phyloP scores from a whole-genome alignment of 495 filamentous ascomycete genomes.

The Endocarpon pusillum region DNA sequence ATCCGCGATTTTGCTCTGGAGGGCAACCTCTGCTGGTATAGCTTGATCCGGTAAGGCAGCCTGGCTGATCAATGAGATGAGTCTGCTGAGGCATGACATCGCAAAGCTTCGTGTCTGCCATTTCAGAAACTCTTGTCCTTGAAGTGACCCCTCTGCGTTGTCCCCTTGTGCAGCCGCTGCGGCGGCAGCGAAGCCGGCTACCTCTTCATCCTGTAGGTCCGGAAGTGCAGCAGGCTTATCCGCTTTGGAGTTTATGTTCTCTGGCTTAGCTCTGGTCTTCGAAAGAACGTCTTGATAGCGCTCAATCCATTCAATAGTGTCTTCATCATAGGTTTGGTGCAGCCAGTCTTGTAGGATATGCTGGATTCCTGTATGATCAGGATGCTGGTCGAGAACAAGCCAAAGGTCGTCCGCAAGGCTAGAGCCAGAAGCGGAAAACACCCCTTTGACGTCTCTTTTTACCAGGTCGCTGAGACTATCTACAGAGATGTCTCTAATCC shows the following conservation, averaged over 20 bases:
- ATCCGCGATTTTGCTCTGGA: slow-evolving; percentile 76
- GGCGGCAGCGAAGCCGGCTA: slow-evolving; percentile 75
- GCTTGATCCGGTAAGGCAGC: slow-evolving; percentile 52
- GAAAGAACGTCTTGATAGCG: slow-evolving; percentile 79
- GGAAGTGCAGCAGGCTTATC: slow-evolving; percentile 37
- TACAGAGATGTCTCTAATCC: slow-evolving; percentile 63
- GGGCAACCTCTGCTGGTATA: slow-evolving; percentile 49
- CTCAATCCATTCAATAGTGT: slow-evolving; percentile 69
- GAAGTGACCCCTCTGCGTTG: slow-evolving; percentile 34
- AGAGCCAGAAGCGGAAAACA: slow-evolving; percentile 52
- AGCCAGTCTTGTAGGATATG: slow-evolving; percentile 85
- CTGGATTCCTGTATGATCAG: slow-evolving; percentile 55
- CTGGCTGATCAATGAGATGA: slow-evolving; percentile 57
- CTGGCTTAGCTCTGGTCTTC: slow-evolving; percentile 47
- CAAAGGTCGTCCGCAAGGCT: slow-evolving; percentile 84
- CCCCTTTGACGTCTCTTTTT: slow-evolving; percentile 71
- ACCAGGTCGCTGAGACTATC: slow-evolving; percentile 87
- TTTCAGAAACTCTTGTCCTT: slow-evolving; percentile 71
- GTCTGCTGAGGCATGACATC: slow-evolving; percentile 76
- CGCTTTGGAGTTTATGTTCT: too few relatives aligned
- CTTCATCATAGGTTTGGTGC: slow-evolving; percentile 61
- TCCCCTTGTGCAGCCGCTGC: slow-evolving; percentile 48
- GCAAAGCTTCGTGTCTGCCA: slow-evolving; percentile 96
- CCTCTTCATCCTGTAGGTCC: slow-evolving; percentile 89
- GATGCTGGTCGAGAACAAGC: slow-evolving; percentile 63